Conservation (phyloP, 2,329 filamentous ascomycete genomes). For the Colletotrichum karsti region DNA sequence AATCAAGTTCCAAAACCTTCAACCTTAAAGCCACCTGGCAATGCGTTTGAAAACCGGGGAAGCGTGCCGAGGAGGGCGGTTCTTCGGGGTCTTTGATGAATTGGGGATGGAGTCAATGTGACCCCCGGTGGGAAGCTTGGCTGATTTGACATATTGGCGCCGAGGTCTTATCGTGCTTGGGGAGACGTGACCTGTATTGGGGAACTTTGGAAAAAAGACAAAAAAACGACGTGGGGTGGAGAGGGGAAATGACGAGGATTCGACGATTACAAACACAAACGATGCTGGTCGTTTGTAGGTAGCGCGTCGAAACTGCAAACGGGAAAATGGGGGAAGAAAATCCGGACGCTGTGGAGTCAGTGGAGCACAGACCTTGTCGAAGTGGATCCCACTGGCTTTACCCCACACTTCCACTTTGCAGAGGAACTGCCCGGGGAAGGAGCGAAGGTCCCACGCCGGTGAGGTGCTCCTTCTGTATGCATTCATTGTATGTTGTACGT, state of each 20-base stretch:
- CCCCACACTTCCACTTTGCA: slow-evolving; percentile 22
- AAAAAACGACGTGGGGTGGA: not conserved
- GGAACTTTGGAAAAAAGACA: not conserved
- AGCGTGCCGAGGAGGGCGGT: not conserved
- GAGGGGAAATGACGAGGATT: not conserved
- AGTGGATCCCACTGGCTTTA: not conserved
- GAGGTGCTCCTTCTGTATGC: no score
- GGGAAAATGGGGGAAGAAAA: slow-evolving; percentile 20
- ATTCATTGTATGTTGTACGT: no score
- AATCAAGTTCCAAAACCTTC: not conserved
- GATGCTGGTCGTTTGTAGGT: not conserved
- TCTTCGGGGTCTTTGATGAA: not conserved
- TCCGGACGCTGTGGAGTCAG: slow-evolving; percentile 8
- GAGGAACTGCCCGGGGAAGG: slow-evolving; percentile 1
- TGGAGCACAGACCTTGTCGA: slow-evolving; percentile 4
- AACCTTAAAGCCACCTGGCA: not conserved
- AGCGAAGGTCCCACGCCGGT: no score
- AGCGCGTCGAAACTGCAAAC: slow-evolving; percentile 2
- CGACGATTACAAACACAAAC: not conserved
- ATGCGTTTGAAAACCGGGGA: not conserved
- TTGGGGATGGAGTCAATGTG: slow-evolving; percentile 1
- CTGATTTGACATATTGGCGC: slow-evolving; percentile 9
- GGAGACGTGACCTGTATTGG: not conserved
- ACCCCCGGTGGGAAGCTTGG: slow-evolving; percentile 11
- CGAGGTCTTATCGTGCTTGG: slow-evolving; percentile 2